Evolutionary conservation across 768 basidiomycete genomes (phyloP), one percentile per base, ranked within the genome.

Genomic region (Lactarius akahatsu): DNA sequence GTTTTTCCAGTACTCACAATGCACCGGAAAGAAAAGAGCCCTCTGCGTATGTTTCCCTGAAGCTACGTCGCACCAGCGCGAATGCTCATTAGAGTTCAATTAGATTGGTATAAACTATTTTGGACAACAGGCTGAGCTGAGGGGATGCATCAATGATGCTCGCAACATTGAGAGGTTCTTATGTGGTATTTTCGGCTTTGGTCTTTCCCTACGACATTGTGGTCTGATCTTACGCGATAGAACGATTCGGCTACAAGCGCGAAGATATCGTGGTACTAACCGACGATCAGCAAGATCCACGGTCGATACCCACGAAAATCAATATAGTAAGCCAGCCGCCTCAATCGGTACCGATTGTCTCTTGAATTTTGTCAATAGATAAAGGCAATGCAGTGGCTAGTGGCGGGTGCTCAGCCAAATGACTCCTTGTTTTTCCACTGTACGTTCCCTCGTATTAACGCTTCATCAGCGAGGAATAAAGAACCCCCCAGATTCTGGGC

Each of bases 401-500:
- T 86, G 6, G 71, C 72, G 6, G 82, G 77, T 63, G 86, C 86
- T 20, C 78, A 77, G 63, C 83, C 85, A 13, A 81, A 83, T 71
- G 83, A 84, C 71, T 79, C 83, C 1, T 76, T 83, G 30, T 84
- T 83, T 77, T 82, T 84, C 77, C 83, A 84, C 67, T 84, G 80
- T 80, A 58, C 56, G 77, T 65, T 2, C 45, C 36, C 13, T 23
- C 30, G 3, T 26, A 3, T 30, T 15, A n/a, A 32, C 15, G n/a
- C 23, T 64, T 8, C 3, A 30, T 58, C 15, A 23, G 26, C 30
- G 4, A 20, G 23, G 4, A 7, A 34, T 40, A 9, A 63, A 11
- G 16, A 26, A 28, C 9, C 62, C 30, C 38, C 4, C 64, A 91
- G 90, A 93, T 77, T 96, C 95, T 1, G 96, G 96, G 0, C 96